Evolutionary conservation across 805 yeast genomes (phyloP).

Genomic region (Kurtzmaniella fragi): DNA sequence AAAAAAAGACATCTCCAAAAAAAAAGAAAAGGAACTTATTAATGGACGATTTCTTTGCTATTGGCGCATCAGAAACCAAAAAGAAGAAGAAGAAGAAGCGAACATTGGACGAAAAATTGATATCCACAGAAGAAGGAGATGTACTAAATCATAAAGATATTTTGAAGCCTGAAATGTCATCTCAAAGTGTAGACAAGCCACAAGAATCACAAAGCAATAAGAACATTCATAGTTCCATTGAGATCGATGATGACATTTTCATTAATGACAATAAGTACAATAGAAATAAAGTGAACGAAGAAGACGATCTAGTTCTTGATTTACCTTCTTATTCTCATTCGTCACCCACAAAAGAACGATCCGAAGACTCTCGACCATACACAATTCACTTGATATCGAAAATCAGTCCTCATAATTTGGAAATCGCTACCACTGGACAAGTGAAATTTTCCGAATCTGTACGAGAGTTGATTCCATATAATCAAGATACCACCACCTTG

Average conservation of each 20-base stretch:
- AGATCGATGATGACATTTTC: no score
- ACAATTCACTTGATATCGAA: no score
- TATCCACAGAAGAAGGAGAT: no score
- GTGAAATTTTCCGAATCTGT: conserved; percentile 1
- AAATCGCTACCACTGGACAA: no score
- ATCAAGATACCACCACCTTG: conserved; percentile 13
- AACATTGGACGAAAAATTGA: not conserved
- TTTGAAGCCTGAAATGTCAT: no score
- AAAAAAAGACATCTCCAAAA: not conserved
- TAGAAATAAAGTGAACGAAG: conserved; percentile 1
- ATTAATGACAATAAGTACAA: no score
- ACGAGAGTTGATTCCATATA: conserved; percentile 4
- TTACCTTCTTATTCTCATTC: conserved; percentile 3
- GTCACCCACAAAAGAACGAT: conserved; percentile 3
- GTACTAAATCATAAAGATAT: no score
- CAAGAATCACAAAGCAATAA: no score
- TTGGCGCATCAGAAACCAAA: conserved; percentile 9
- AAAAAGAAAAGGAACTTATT: not conserved
- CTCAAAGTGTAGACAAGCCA: no score
- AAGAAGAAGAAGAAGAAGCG: conserved; percentile 10
- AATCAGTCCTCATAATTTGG: no score
- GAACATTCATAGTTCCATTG: no score
- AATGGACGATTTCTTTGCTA: conserved; percentile 29
- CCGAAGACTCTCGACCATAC: no score
- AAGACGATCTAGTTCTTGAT: conserved; percentile 7